Base-by-base conservation (phyloP, 768 basidiomycete species). In the Xanthoconium purpureum region DNA sequence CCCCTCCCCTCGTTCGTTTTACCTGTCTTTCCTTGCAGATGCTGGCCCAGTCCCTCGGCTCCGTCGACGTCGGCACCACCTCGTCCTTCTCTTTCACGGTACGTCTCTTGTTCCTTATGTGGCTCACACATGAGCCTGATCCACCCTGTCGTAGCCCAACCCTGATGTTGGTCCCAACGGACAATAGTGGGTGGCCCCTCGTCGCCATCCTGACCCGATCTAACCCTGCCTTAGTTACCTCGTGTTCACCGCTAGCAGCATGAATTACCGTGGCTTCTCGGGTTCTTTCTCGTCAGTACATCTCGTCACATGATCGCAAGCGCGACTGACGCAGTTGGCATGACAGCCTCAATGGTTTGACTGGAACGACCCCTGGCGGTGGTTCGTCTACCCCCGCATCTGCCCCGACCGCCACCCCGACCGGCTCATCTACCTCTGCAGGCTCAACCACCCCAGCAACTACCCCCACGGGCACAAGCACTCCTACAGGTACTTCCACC, bases 81-180 rank as follows among this genome's bases (percentile, higher is more conserved):
- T 73, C 69, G 38, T 81, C 85, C 0, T 63, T 87, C 17, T 70
- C 74, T 3, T 88, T 88, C 65, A 84, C 76, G 45, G 87, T 88
- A 53, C 49, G 78, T 68, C 28, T 20, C n/a, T n/a, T n/a, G n/a
- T n/a, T 17, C 40, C 14, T 37, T 8, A 4, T 18, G 9, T 32
- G 1, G 5, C 13, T 24, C 42, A 5, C 8, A 12, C 3, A 2
- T 35, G 12, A n/a, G 9, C 42, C 37, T 48, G 13, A 55, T 50
- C 28, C 35, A 35, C 29, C 28, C 18, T 33, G 35, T 28, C 46
- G 18, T 47, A 88, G 85, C 84, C 84, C 46, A 75, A 78, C 60
- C 73, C 85, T 0, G 58, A 70, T 49, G 84, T 78, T 44, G 87
- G 85, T 45, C 75, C 83, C 1, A 73, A 84, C 63, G 73, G 75